A percentile compares a stretch with the other conserved stretches of the same genome.
Evolutionary conservation across 257 asterid genomes (phyloP).

Genomic region (Nicotiana undulata): DNA sequence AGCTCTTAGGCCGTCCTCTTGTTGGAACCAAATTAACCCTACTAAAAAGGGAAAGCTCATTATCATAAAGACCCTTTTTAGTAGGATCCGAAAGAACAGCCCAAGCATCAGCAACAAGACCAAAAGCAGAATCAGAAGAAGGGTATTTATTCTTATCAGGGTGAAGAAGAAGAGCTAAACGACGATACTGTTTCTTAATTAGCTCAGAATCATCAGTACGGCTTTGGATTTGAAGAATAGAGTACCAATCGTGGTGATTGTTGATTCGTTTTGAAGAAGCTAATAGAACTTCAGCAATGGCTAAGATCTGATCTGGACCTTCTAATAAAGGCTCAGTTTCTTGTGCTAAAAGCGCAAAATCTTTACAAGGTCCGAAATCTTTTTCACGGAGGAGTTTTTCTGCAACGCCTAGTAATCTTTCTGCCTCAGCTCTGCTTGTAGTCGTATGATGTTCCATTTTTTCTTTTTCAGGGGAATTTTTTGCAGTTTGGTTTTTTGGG

Average conservation of each 20-base stretch:
- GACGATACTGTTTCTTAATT: constrained; percentile 76
- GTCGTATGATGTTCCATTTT: constrained; percentile 74
- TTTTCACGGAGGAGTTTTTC: constrained; percentile 67
- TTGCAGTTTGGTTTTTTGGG: not conserved
- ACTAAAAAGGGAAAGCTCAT: constrained; percentile 38
- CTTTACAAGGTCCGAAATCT: constrained; percentile 54
- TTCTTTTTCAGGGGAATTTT: not conserved
- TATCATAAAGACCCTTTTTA: constrained; percentile 46
- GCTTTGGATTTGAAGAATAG: constrained; percentile 54
- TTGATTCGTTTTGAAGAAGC: constrained; percentile 46
- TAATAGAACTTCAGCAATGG: constrained; percentile 66
- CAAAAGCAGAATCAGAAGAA: constrained; percentile 79
- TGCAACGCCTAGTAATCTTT: constrained; percentile 75
- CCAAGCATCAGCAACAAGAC: constrained; percentile 89
- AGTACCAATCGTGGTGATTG: constrained; percentile 73
- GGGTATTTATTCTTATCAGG: constrained; percentile 86
- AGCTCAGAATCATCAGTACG: constrained; percentile 57
- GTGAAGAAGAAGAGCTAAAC: constrained; percentile 87
- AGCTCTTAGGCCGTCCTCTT: constrained; percentile 21
- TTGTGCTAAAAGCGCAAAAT: constrained; percentile 74
- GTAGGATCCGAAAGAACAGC: constrained; percentile 62
- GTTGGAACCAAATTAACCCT: constrained; percentile 46
- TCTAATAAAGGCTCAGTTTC: constrained; percentile 89
- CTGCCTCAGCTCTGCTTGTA: constrained; percentile 92
- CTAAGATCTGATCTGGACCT: constrained; percentile 91